phyloP scores from a whole-genome alignment of 176 grass and related monocot genomes.

The Alopecurus myosuroides region DNA sequence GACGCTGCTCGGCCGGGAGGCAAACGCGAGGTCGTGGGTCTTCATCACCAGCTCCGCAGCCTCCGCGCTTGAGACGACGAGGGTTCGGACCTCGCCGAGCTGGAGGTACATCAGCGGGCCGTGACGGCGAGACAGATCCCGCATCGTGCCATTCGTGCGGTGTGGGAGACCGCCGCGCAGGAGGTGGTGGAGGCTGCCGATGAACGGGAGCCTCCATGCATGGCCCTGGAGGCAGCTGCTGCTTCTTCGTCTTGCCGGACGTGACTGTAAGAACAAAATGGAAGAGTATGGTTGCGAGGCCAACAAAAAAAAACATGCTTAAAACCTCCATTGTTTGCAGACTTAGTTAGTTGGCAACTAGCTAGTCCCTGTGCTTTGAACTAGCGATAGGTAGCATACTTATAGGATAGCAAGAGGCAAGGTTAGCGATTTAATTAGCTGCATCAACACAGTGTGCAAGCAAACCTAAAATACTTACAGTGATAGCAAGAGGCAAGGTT shows the following conservation, averaged over 20 bases:
- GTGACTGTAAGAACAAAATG: not conserved
- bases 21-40: slow-evolving; percentile 11
- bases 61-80: slow-evolving; percentile 5
- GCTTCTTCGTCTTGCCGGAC: not conserved
- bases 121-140: not conserved
- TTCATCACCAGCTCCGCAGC: slow-evolving; percentile 8
- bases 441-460: too few species aligned
- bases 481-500: too few species aligned
- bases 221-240: slow-evolving; percentile 11
- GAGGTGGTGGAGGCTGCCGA: slow-evolving; percentile 16
- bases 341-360: too few species aligned
- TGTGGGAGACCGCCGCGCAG: not conserved
- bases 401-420: not conserved
- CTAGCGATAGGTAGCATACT: not conserved
- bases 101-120: slow-evolving; percentile 5
- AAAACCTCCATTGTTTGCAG: not conserved
- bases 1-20: not conserved
- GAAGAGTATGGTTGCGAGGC: not conserved
- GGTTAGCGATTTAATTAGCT: too few species aligned
- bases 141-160: not conserved
- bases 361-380: not conserved
- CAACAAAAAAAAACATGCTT: not conserved
- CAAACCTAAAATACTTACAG: too few species aligned
- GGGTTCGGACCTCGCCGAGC: slow-evolving; percentile 8
- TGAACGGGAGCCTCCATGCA: slow-evolving; percentile 9